Percentiles rank a stretch among this genome's conserved stretches.
Conservation (phyloP, 148 eudicot genomes). For the Beta vulgaris region DNA sequence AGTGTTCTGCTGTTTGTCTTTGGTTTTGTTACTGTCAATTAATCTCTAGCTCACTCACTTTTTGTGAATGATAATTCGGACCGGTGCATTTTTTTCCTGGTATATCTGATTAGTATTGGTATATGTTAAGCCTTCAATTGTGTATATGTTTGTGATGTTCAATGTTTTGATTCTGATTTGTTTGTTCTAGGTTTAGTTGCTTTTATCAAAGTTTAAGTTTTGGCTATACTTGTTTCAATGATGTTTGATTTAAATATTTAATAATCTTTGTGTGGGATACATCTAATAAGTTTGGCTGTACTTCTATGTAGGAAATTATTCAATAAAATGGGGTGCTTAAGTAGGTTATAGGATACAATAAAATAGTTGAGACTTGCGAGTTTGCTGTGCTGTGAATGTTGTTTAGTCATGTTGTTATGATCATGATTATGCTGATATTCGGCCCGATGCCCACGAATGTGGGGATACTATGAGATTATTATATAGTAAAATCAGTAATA, state of each 20-base stretch:
- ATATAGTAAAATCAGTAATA: constrained; percentile 10
- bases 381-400: constrained; percentile 13
- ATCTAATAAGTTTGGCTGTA: background rate
- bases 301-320: background rate
- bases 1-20: too few relatives aligned
- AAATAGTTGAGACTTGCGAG: background rate
- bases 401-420: constrained; percentile 6
- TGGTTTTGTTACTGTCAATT: background rate
- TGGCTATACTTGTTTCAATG: background rate
- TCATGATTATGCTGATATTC: constrained; percentile 17
- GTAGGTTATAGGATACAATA: background rate
- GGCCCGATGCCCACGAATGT: constrained; percentile 24
- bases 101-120: background rate
- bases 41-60: background rate
- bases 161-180: too few relatives aligned
- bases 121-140: background rate
- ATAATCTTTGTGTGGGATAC: background rate
- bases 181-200: constrained; percentile 5
- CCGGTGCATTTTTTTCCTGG: background rate
- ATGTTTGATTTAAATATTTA: background rate
- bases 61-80: background rate
- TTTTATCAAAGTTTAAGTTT: background rate
- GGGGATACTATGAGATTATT: constrained; percentile 11
- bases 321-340: background rate
- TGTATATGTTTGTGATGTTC: background rate